Percentiles rank a stretch among this genome's conserved stretches.
Evolutionary conservation across 352 stramenopile species (phyloP).

Genomic region (Aphanomyces astaci): DNA sequence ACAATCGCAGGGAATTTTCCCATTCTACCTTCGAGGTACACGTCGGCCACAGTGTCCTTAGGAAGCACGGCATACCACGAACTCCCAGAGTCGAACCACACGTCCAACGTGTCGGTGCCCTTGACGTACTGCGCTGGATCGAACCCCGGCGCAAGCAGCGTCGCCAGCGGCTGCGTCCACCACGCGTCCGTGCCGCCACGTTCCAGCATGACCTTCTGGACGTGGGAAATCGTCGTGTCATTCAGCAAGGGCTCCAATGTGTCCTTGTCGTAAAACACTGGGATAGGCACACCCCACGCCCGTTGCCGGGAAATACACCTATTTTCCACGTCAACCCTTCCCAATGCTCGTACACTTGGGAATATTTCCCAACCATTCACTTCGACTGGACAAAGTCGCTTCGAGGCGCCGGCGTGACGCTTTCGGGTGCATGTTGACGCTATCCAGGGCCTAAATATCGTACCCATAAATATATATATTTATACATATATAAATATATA

Average conservation of each 20-base stretch:
- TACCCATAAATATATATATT: no score
- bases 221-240: slow-evolving; percentile 80
- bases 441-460: slow-evolving; percentile 27
- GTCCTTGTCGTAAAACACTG: slow-evolving; percentile 94
- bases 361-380: slow-evolving; percentile 75
- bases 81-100: slow-evolving; percentile 97
- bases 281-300: slow-evolving; percentile 97
- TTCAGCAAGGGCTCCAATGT: slow-evolving; percentile 89
- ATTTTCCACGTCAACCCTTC: background rate
- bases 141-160: slow-evolving; percentile 58
- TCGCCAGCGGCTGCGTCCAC: slow-evolving; percentile 84
- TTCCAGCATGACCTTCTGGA: slow-evolving; percentile 55
- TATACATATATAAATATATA: no score
- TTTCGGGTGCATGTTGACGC: slow-evolving; percentile 90
- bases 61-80: slow-evolving; percentile 66
- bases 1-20: no score
- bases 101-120: slow-evolving; percentile 97
- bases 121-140: slow-evolving; percentile 88
- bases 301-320: slow-evolving; percentile 96
- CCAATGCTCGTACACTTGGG: no score
- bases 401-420: slow-evolving; percentile 73
- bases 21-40: slow-evolving; percentile 90
- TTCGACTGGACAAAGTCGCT: slow-evolving; percentile 80
- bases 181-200: slow-evolving; percentile 92
- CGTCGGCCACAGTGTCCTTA: slow-evolving; percentile 75